Conservation (phyloP, 2,329 filamentous ascomycete genomes). For the Aspergillus persii region DNA sequence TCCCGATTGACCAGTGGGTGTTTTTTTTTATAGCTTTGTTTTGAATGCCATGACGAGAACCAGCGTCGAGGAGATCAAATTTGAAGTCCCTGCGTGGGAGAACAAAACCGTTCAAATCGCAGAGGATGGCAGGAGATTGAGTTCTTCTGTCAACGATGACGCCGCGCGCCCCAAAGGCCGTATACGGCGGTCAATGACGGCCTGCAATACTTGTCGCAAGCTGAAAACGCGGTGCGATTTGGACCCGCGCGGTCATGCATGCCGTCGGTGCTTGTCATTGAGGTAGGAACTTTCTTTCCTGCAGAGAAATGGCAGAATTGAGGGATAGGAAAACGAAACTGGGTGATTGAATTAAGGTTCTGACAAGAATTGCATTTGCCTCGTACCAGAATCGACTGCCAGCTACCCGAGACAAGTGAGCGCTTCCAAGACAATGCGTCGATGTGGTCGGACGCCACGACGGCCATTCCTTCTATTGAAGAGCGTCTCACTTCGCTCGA, state of each 20-base stretch:
- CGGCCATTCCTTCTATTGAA: constrained; percentile 33
- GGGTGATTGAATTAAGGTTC: background rate
- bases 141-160: constrained; percentile 24
- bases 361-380: constrained; percentile 6
- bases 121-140: constrained; percentile 24
- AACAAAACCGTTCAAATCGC: constrained; percentile 23
- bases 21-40: background rate
- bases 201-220: constrained; percentile 38
- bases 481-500: constrained; percentile 33
- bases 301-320: background rate
- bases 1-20: constrained; percentile 6
- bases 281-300: constrained; percentile 21
- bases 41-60: constrained; percentile 29
- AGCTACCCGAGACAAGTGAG: constrained; percentile 34
- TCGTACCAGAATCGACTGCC: constrained; percentile 31
- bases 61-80: constrained; percentile 19
- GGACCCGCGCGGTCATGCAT: constrained; percentile 35
- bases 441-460: constrained; percentile 31
- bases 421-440: constrained; percentile 32
- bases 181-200: constrained; percentile 37
- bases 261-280: constrained; percentile 36
- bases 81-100: constrained; percentile 24
- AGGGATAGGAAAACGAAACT: background rate
- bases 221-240: constrained; percentile 38
- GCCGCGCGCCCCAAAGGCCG: constrained; percentile 28